These are phyloP conservation scores for Dysphania ambrosioides DNA, from an alignment of 148 eudicot genomes.

Conservation along the genomic window DNA sequence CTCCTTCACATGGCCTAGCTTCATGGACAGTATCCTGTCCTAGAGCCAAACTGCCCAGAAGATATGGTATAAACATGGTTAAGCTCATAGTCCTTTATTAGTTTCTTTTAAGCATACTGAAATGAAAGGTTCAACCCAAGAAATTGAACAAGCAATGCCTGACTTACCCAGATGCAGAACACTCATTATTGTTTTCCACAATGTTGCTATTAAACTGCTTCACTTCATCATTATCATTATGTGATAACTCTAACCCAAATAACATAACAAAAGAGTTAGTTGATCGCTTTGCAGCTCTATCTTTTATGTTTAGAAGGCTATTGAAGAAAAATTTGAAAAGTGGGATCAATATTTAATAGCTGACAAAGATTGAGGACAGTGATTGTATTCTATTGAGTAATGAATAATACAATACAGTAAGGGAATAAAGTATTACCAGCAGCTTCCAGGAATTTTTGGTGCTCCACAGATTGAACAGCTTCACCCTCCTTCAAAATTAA, in stretches of 20 bases:
- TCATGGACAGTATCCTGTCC: conserved; percentile 15
- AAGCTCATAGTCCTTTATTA: too few species aligned
- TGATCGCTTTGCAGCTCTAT: too few species aligned
- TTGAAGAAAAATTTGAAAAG: background rate
- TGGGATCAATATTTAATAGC: background rate
- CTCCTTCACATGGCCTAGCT: conserved; percentile 16
- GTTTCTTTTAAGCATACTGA: background rate
- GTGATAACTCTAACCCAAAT: conserved; percentile 2
- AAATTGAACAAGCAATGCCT: background rate
- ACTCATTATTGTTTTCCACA: conserved; percentile 27
- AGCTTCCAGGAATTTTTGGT: conserved; percentile 13
- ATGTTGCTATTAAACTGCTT: conserved; percentile 14
- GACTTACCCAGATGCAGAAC: conserved; percentile 26
- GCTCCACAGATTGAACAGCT: conserved; percentile 30
- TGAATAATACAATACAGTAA: background rate
- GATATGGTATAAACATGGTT: background rate
- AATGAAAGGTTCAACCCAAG: background rate
- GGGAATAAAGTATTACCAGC: conserved; percentile 23
- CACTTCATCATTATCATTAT: conserved; percentile 12
- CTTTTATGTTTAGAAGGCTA: too few species aligned
- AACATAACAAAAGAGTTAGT: background rate
- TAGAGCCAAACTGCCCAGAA: conserved; percentile 16
- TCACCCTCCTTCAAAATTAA: conserved; percentile 30
- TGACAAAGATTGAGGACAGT: background rate
- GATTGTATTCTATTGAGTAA: background rate